These are phyloP conservation scores for Syzygium grande DNA, from an alignment of 345 rosid genomes.

Conservation along the genomic window DNA sequence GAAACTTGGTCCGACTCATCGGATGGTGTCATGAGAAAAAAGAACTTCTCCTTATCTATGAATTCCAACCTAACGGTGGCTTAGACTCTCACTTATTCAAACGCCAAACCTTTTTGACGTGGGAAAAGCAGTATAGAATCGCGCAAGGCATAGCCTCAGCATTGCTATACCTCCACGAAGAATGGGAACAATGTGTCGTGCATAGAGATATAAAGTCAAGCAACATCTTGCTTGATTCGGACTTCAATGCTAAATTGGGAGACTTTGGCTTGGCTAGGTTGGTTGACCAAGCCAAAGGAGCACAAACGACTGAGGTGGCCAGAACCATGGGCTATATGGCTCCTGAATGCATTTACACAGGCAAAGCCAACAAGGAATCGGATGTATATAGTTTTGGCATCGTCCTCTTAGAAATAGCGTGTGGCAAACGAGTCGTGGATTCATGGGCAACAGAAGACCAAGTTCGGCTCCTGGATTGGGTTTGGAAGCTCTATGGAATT, in stretches of 20 bases:
- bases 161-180: not conserved
- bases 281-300: not conserved
- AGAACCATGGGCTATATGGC: not conserved
- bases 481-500: not conserved
- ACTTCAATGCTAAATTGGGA: not conserved
- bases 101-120: fast-evolving
- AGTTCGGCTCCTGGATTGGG: not conserved
- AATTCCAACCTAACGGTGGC: not conserved
- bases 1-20: not conserved
- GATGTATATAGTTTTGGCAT: not conserved
- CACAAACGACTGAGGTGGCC: not conserved
- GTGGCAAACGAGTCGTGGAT: not conserved
- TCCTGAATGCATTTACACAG: not conserved
- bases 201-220: not conserved
- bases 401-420: not conserved
- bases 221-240: not conserved
- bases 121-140: not conserved
- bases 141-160: fast-evolving
- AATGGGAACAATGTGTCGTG: not conserved
- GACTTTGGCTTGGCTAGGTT: not conserved
- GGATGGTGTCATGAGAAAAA: not conserved
- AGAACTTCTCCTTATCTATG: not conserved
- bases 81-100: not conserved
- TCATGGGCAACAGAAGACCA: not conserved
- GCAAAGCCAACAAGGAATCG: not conserved